A percentile compares a stretch with the other conserved stretches of the same genome.
Conservation (phyloP, 2,329 filamentous ascomycete species). For the Fusarium sp. region DNA sequence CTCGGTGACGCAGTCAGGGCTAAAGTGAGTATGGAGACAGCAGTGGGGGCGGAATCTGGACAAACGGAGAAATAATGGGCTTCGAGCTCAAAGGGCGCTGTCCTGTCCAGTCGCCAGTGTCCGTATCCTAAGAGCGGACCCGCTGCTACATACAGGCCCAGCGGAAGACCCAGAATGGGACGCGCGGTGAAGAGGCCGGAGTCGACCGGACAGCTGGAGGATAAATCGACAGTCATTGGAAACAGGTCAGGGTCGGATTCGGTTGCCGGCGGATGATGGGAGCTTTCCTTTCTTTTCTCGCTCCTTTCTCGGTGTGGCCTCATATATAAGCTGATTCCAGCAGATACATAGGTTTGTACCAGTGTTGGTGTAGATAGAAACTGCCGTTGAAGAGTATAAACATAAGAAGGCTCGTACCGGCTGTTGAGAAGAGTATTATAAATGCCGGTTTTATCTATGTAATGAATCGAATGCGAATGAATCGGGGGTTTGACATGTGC, state of each 20-base stretch:
- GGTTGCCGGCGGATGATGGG: slow-evolving; percentile 17
- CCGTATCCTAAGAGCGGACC: slow-evolving; percentile 23
- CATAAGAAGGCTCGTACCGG: not conserved
- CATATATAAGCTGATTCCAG: not conserved
- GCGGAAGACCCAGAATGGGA: slow-evolving; percentile 27
- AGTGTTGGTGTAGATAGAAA: not conserved
- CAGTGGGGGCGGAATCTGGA: slow-evolving; percentile 30
- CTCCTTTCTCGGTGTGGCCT: not conserved
- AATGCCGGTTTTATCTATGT: not conserved
- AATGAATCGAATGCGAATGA: not conserved
- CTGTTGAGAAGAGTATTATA: not conserved
- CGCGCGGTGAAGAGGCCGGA: slow-evolving; percentile 36
- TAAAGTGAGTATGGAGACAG: slow-evolving; percentile 16
- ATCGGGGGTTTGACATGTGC: slow-evolving; percentile 7
- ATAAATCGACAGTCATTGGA: slow-evolving; percentile 6
- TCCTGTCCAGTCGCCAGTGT: not conserved
- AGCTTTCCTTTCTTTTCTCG: slow-evolving; percentile 8
- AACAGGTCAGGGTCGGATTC: slow-evolving; percentile 4
- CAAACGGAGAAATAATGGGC: slow-evolving; percentile 26
- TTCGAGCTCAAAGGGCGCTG: slow-evolving; percentile 12
- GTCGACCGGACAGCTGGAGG: slow-evolving; percentile 32
- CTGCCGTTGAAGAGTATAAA: not conserved
- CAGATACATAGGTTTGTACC: not conserved
- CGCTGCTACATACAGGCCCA: slow-evolving; percentile 27
- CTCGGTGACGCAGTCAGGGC: slow-evolving; percentile 14